These are phyloP conservation scores for Cryphonectria nitschkei DNA, from an alignment of 2,329 filamentous ascomycete genomes.

Conservation along the genomic window DNA sequence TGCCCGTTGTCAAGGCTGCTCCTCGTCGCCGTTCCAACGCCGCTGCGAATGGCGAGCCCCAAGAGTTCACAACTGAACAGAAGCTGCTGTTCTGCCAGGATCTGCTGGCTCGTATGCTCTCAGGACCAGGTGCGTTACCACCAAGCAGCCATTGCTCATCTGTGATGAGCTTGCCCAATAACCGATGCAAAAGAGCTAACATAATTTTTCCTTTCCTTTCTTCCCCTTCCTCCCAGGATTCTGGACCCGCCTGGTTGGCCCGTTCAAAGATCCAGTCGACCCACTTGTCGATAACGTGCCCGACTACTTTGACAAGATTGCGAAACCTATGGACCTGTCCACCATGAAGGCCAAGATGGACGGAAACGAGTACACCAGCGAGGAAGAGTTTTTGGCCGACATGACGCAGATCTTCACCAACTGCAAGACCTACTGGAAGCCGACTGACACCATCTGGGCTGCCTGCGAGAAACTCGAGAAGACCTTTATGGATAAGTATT, in stretches of 20 bases:
- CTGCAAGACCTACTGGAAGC: constrained; percentile 66
- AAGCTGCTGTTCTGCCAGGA: constrained; percentile 64
- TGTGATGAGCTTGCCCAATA: neutral
- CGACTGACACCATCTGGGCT: constrained; percentile 57
- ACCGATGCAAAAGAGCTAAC: neutral
- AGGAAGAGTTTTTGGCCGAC: constrained; percentile 59
- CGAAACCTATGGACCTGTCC: constrained; percentile 63
- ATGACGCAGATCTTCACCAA: constrained; percentile 66
- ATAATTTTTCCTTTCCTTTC: neutral
- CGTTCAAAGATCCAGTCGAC: constrained; percentile 63
- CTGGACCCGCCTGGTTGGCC: constrained; percentile 68
- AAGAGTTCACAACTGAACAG: constrained; percentile 42
- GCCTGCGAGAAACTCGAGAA: constrained; percentile 61
- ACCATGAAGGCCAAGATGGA: constrained; percentile 67
- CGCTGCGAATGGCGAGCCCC: constrained; percentile 34
- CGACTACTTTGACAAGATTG: constrained; percentile 64
- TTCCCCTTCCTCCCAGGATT: constrained; percentile 50
- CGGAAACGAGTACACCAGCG: constrained; percentile 51
- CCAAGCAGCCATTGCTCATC: neutral
- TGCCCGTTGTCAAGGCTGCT: constrained; percentile 33
- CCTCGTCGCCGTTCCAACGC: constrained; percentile 38
- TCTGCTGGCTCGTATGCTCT: constrained; percentile 62
- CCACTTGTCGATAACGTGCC: constrained; percentile 60
- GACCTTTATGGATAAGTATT: constrained; percentile 50
- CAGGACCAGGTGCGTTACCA: constrained; percentile 56